phyloP scores from a whole-genome alignment of 2,329 filamentous ascomycete species.

The Aspergillus sp. region DNA sequence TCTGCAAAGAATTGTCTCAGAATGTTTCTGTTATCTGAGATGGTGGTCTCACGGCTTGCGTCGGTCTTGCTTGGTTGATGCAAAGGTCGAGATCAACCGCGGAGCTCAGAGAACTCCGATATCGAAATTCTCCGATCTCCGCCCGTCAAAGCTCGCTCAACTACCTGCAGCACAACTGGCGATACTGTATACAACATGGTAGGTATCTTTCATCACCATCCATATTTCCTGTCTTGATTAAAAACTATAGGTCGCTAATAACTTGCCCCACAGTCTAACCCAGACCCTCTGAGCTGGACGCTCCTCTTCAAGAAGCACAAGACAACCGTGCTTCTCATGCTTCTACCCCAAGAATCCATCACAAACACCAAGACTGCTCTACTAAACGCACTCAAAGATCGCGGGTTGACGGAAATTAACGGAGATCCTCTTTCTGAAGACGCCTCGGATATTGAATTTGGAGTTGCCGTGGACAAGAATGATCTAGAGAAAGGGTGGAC shows the following conservation, averaged over 20 bases:
- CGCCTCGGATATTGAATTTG: conserved; percentile 41
- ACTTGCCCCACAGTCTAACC: conserved; percentile 9
- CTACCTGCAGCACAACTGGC: background rate
- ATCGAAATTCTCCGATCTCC: background rate
- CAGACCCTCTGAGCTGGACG: conserved; percentile 51
- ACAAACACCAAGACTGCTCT: conserved; percentile 53
- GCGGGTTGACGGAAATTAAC: conserved; percentile 35
- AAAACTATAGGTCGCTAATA: background rate
- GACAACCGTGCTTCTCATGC: conserved; percentile 63
- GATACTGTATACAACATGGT: conserved; percentile 1
- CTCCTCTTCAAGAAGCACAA: conserved; percentile 67
- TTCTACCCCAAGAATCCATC: conserved; percentile 54
- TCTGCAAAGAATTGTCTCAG: no score
- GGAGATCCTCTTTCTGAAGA: conserved; percentile 32
- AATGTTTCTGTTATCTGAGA: no score
- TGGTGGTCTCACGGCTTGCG: background rate
- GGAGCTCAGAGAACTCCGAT: conserved; percentile 4
- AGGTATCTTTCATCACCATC: background rate
- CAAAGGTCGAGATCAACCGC: background rate
- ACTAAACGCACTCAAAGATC: conserved; percentile 47
- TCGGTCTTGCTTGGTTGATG: background rate
- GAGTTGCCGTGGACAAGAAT: conserved; percentile 41
- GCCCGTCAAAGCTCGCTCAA: background rate
- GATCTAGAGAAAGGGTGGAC: conserved; percentile 47
- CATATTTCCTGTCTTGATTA: background rate